phyloP scores from a whole-genome alignment of 768 basidiomycete genomes.

The Rhodosporidiobolus sp. region DNA sequence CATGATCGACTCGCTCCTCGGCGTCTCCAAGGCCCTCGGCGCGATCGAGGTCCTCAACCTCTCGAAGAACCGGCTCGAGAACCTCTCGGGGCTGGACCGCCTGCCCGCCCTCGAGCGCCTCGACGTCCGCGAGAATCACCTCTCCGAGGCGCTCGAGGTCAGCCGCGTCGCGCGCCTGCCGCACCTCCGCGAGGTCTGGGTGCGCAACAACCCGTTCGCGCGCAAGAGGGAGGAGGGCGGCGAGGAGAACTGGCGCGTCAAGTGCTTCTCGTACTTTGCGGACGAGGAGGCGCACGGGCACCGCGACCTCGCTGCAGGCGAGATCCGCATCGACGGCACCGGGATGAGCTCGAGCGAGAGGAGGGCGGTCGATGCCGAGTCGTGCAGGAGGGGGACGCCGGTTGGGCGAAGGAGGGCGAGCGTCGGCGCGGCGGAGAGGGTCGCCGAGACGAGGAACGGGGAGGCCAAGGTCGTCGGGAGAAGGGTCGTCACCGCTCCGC shows the following conservation, averaged over 20 bases:
- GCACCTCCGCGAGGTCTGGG: constrained; percentile 73
- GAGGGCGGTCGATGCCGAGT: constrained; percentile 17
- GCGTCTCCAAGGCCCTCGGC: constrained; percentile 76
- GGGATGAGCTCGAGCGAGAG: constrained; percentile 18
- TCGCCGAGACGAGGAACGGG: background rate
- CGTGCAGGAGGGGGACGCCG: background rate
- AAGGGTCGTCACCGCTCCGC: constrained; percentile 28
- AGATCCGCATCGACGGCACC: constrained; percentile 30
- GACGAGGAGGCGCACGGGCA: constrained; percentile 57
- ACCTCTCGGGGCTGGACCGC: constrained; percentile 93
- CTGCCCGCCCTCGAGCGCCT: constrained; percentile 75
- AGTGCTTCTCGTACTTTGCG: constrained; percentile 78
- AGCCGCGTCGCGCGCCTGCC: constrained; percentile 76
- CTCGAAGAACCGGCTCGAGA: constrained; percentile 80
- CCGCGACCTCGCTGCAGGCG: constrained; percentile 51
- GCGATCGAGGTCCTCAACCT: constrained; percentile 75
- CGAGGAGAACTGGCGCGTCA: constrained; percentile 58
- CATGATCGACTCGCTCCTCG: constrained; percentile 92
- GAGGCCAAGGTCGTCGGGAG: constrained; percentile 35
- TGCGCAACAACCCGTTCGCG: constrained; percentile 77
- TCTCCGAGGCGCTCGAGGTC: constrained; percentile 80
- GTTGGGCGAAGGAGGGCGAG: constrained; percentile 11
- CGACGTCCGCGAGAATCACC: constrained; percentile 72
- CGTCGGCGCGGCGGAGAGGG: background rate
- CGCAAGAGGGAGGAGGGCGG: constrained; percentile 59